These are phyloP conservation scores for Ophioceras dolichostomum DNA, from an alignment of 2,329 filamentous ascomycete species.

Conservation along the genomic window DNA sequence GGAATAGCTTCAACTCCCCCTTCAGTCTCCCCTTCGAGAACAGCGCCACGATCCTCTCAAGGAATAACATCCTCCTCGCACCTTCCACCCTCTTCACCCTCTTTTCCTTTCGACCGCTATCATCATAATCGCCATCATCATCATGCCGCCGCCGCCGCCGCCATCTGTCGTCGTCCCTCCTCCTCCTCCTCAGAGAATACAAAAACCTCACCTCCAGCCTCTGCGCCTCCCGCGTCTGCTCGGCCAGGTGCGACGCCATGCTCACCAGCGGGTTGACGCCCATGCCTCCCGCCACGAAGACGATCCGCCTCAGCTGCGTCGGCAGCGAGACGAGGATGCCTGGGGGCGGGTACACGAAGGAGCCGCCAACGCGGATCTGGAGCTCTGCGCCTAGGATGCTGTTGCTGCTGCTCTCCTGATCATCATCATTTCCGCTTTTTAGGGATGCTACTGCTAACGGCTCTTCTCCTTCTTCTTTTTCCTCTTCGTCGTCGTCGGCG, in stretches of 20 bases:
- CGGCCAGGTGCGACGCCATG: constrained; percentile 51
- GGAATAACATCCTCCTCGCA: constrained; percentile 30
- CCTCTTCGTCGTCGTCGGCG: not conserved
- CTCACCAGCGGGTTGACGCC: constrained; percentile 74
- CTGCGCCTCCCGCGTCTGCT: constrained; percentile 16
- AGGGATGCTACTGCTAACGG: no score
- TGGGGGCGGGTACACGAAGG: constrained; percentile 66
- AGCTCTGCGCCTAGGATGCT: constrained; percentile 47
- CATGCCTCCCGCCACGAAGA: constrained; percentile 72
- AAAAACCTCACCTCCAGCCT: constrained; percentile 41
- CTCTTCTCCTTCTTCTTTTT: not conserved
- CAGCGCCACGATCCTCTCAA: constrained; percentile 30
- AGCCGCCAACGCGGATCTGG: constrained; percentile 63
- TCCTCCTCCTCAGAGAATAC: constrained; percentile 49
- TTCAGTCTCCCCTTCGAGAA: constrained; percentile 23
- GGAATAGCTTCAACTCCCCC: constrained; percentile 32
- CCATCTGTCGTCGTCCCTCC: no score
- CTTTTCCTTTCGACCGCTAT: constrained; percentile 1
- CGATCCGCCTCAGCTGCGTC: constrained; percentile 37
- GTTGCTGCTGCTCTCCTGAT: not conserved
- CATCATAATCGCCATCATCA: not conserved
- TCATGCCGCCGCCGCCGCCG: constrained; percentile 12
- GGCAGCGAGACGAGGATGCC: constrained; percentile 20
- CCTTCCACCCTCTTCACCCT: constrained; percentile 13
- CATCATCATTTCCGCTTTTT: not conserved